Evolutionary conservation across 768 basidiomycete species (phyloP).

Genomic region (Hortiboletus flavorubellus): DNA sequence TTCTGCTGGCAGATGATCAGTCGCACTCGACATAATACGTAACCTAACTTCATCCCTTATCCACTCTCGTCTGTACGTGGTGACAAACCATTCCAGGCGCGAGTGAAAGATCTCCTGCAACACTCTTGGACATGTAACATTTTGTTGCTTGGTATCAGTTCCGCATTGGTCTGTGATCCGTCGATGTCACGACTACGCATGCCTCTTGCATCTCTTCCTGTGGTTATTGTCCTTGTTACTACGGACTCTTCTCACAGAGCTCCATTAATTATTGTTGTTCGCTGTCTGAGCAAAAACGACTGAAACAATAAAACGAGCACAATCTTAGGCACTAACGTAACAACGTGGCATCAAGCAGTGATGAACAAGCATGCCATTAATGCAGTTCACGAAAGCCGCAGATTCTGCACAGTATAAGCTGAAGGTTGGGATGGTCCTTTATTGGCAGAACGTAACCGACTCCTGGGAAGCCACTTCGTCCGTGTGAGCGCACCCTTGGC

Average conservation of each 20-base stretch:
- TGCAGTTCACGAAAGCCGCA: constrained; percentile 19
- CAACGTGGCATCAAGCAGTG: neutral
- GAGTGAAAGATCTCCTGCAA: constrained; percentile 10
- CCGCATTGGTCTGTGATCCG: constrained; percentile 9
- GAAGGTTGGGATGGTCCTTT: constrained; percentile 9
- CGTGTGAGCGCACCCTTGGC: constrained; percentile 51
- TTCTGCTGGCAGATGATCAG: constrained; percentile 29
- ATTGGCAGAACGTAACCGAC: constrained; percentile 13
- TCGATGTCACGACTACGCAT: constrained; percentile 5
- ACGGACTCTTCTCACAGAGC: constrained; percentile 1
- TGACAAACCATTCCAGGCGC: constrained; percentile 8
- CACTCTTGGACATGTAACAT: constrained; percentile 30
- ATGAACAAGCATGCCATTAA: constrained; percentile 1
- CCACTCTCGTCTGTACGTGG: constrained; percentile 10
- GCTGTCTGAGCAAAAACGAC: neutral
- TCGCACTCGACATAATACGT: constrained; percentile 29
- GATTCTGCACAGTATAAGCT: constrained; percentile 18
- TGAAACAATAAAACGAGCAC: constrained; percentile 11
- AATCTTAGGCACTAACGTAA: constrained; percentile 8
- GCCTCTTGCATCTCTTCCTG: constrained; percentile 11
- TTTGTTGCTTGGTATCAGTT: constrained; percentile 20
- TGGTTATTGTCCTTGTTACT: constrained; percentile 17
- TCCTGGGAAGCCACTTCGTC: constrained; percentile 22
- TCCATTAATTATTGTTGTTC: constrained; percentile 6
- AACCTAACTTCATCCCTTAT: constrained; percentile 28